phyloP scores from a whole-genome alignment of 352 stramenopile genomes.

The Pythium aquatile region DNA sequence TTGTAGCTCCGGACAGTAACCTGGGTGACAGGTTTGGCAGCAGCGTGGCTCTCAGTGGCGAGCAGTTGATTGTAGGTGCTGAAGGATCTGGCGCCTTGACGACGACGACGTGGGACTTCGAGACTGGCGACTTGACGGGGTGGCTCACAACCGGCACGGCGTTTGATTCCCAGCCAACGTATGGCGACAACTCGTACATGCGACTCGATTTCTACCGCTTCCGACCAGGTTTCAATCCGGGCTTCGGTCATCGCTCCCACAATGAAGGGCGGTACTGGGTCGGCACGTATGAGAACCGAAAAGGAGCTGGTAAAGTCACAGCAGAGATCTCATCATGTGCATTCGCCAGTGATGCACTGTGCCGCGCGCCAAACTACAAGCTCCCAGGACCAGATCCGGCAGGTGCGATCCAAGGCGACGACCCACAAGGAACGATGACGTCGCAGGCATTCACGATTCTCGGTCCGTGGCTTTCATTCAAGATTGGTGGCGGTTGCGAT shows the following conservation, averaged over 20 bases:
- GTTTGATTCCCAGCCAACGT: slow-evolving; percentile 94
- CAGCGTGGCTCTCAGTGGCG: slow-evolving; percentile 70
- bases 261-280: slow-evolving; percentile 93
- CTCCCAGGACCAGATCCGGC: slow-evolving; percentile 58
- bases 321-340: slow-evolving; percentile 45
- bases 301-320: slow-evolving; percentile 62
- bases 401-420: slow-evolving; percentile 89
- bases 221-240: slow-evolving; percentile 30
- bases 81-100: slow-evolving; percentile 62
- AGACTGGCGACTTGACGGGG: slow-evolving; percentile 93
- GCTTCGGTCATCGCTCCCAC: slow-evolving; percentile 39
- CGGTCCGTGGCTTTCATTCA: slow-evolving; percentile 89
- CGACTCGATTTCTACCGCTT: slow-evolving; percentile 76
- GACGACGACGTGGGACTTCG: slow-evolving; percentile 96
- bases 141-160: slow-evolving; percentile 92
- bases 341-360: slow-evolving; percentile 73
- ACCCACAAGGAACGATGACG: slow-evolving; percentile 90
- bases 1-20: slow-evolving; percentile 71
- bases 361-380: slow-evolving; percentile 69
- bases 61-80: slow-evolving; percentile 78
- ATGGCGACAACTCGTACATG: slow-evolving; percentile 91
- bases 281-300: slow-evolving; percentile 91
- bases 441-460: slow-evolving; percentile 93
- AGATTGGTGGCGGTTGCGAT: slow-evolving; percentile 95
- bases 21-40: slow-evolving; percentile 72